These are phyloP conservation scores for Geotrichum klebahnii DNA, from an alignment of 1,139 yeast genomes.

Conservation along the genomic window DNA sequence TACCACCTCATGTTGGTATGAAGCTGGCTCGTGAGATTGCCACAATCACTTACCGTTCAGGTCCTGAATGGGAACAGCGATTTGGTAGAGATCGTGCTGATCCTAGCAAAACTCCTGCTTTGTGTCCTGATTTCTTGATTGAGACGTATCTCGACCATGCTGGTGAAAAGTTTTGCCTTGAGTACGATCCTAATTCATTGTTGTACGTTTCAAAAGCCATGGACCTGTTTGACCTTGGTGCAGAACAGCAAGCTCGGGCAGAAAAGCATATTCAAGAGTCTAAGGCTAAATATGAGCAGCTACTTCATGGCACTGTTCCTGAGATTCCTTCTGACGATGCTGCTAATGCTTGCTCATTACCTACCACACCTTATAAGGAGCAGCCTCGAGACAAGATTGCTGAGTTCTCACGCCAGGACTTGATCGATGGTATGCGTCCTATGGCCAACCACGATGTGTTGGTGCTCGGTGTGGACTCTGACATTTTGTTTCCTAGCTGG, in stretches of 20 bases:
- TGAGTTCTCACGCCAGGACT: slow-evolving; percentile 42
- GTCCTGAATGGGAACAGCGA: slow-evolving; percentile 94
- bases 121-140: slow-evolving; percentile 87
- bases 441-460: slow-evolving; percentile 63
- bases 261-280: neutral
- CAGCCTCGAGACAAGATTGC: slow-evolving; percentile 36
- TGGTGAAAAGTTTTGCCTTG: slow-evolving; percentile 87
- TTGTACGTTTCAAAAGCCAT: slow-evolving; percentile 86
- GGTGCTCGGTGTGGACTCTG: slow-evolving; percentile 88
- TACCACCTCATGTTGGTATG: slow-evolving; percentile 95
- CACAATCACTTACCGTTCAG: slow-evolving; percentile 88
- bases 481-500: slow-evolving; percentile 88
- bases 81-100: slow-evolving; percentile 87
- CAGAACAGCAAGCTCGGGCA: slow-evolving; percentile 12
- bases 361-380: slow-evolving; percentile 56
- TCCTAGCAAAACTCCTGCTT: slow-evolving; percentile 71
- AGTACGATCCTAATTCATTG: slow-evolving; percentile 87
- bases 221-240: slow-evolving; percentile 88
- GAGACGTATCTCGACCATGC: slow-evolving; percentile 93
- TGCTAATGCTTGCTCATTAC: slow-evolving; percentile 41
- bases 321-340: neutral
- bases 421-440: slow-evolving; percentile 59
- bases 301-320: neutral
- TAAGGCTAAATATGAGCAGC: neutral
- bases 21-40: slow-evolving; percentile 90